Conservation (phyloP, 192 early-diverging fungal genomes). For the Gaertneriomyces semiglobifer region DNA sequence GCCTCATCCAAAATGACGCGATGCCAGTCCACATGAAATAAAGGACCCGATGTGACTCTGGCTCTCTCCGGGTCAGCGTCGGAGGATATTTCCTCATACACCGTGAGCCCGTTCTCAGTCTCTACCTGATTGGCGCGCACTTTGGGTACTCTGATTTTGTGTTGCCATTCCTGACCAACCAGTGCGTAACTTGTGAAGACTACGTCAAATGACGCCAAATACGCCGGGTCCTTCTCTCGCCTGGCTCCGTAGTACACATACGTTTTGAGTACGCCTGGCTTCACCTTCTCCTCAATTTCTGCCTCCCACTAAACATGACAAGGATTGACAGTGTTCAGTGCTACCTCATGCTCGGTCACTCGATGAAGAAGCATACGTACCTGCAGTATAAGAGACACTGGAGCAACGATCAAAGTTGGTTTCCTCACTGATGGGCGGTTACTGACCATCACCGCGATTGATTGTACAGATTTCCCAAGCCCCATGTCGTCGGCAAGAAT, state of each 20-base stretch:
- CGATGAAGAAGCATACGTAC: neutral
- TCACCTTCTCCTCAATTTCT: constrained; percentile 58
- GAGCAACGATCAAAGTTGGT: constrained; percentile 65
- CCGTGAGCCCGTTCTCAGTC: neutral
- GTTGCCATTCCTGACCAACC: constrained; percentile 32
- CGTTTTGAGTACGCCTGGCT: constrained; percentile 47
- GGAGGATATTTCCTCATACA: no score
- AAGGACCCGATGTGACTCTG: neutral
- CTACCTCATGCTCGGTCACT: neutral
- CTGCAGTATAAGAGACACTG: constrained; percentile 63
- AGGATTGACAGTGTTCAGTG: constrained; percentile 4
- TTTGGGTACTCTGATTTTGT: no score
- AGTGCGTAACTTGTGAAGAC: constrained; percentile 36
- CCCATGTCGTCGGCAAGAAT: constrained; percentile 52
- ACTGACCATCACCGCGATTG: constrained; percentile 57
- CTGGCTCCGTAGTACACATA: constrained; percentile 58
- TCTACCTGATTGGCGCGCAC: no score
- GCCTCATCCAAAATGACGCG: constrained; percentile 44
- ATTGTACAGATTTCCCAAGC: constrained; percentile 73
- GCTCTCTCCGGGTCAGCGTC: no score
- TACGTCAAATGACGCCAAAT: constrained; percentile 36
- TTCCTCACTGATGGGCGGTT: constrained; percentile 27
- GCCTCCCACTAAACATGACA: constrained; percentile 47
- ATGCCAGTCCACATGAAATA: constrained; percentile 19
- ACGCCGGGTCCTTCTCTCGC: constrained; percentile 42